phyloP scores from a whole-genome alignment of 2,329 filamentous ascomycete species.

The Arthroderma sp. region DNA sequence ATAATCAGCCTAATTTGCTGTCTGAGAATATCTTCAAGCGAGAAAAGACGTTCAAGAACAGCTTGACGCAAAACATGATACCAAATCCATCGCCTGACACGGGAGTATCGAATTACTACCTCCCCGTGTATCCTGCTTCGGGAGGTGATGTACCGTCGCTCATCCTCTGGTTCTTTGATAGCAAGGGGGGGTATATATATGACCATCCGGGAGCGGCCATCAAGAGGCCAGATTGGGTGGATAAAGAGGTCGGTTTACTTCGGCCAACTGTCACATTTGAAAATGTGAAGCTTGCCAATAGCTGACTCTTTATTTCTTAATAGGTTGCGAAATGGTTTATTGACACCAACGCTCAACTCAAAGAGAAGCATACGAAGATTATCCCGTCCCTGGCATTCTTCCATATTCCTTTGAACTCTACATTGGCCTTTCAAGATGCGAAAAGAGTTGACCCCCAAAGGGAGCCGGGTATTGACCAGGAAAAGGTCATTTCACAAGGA shows the following conservation, averaged over 20 bases:
- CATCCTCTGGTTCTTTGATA: not conserved
- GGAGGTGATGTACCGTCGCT: not conserved
- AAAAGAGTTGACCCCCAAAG: not conserved
- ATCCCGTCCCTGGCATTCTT: not conserved
- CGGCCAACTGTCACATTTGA: too few relatives aligned
- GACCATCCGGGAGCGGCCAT: too few relatives aligned
- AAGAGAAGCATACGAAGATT: not conserved
- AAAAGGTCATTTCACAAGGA: not conserved
- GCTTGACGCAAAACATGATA: constrained; percentile 1
- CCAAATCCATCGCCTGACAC: not conserved
- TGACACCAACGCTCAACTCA: not conserved
- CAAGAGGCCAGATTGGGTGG: too few relatives aligned
- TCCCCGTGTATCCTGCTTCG: not conserved
- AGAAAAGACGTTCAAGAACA: not conserved
- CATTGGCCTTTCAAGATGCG: not conserved
- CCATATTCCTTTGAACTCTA: not conserved
- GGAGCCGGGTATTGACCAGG: not conserved
- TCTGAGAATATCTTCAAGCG: not conserved
- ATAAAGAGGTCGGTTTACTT: too few relatives aligned
- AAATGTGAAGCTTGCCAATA: too few relatives aligned
- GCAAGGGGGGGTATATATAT: not conserved
- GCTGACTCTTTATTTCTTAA: not conserved
- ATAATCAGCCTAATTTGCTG: not conserved
- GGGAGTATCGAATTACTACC: not conserved
- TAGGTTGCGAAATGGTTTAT: not conserved